These are phyloP conservation scores for Hymenoscyphus fructigenus DNA, from an alignment of 2,329 filamentous ascomycete genomes.

Conservation along the genomic window DNA sequence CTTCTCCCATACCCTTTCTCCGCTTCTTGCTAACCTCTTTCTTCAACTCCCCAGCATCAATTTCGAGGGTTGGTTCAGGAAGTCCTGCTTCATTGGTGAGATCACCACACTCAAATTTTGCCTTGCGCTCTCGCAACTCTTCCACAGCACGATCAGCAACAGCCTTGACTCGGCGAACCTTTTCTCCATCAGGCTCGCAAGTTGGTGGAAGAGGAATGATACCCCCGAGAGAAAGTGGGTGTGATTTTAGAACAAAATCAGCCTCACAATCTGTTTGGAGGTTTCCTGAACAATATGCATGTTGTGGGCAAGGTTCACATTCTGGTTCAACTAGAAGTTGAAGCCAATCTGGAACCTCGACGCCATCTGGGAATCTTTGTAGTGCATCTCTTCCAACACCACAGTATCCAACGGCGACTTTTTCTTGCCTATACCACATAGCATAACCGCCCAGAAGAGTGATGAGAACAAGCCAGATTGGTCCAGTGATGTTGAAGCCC, in stretches of 20 bases:
- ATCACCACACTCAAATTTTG: constrained; percentile 88
- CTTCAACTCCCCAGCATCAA: constrained; percentile 71
- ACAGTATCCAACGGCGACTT: constrained; percentile 94
- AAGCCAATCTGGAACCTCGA: constrained; percentile 69
- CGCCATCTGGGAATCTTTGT: constrained; percentile 45
- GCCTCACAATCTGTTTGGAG: constrained; percentile 78
- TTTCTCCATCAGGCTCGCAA: constrained; percentile 93
- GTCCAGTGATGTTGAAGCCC: constrained; percentile 56
- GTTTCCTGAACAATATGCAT: constrained; percentile 83
- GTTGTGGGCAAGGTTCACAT: constrained; percentile 86
- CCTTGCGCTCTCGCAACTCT: constrained; percentile 78
- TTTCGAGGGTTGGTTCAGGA: constrained; percentile 59
- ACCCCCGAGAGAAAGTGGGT: constrained; percentile 80
- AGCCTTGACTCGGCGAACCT: constrained; percentile 79
- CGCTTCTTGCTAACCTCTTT: constrained; percentile 71
- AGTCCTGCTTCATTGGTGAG: constrained; percentile 61
- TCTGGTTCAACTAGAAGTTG: constrained; percentile 69
- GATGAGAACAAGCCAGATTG: constrained; percentile 69
- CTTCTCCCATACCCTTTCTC: constrained; percentile 77
- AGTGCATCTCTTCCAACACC: constrained; percentile 69
- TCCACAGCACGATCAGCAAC: constrained; percentile 88
- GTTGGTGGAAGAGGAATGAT: constrained; percentile 82
- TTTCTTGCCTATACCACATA: constrained; percentile 89
- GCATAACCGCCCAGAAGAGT: constrained; percentile 71
- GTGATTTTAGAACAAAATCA: constrained; percentile 81